These are phyloP conservation scores for Letharia lupina DNA, from an alignment of 495 filamentous ascomycete genomes.

Conservation along the genomic window DNA sequence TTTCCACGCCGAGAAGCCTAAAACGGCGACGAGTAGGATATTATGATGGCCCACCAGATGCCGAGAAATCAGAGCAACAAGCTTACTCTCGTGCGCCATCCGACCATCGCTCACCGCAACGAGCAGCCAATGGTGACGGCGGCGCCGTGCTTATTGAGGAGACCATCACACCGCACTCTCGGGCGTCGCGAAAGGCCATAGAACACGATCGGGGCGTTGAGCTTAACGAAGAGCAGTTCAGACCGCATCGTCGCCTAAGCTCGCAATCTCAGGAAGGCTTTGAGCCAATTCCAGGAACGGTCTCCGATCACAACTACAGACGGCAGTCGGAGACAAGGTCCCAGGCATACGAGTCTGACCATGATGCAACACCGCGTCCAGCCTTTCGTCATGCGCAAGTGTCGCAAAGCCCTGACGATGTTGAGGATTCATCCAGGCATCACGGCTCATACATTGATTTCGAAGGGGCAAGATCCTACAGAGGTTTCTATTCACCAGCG, in stretches of 20 bases:
- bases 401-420: background rate
- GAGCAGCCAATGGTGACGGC: background rate
- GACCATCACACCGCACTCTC: background rate
- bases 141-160: background rate
- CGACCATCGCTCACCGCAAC: background rate
- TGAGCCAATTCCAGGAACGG: background rate
- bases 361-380: constrained; percentile 4
- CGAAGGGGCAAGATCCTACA: background rate
- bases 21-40: constrained; percentile 13
- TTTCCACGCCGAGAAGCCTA: constrained; percentile 1
- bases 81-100: background rate
- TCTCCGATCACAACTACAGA: background rate
- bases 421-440: background rate
- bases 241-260: background rate
- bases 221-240: background rate
- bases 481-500: background rate
- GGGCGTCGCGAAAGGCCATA: background rate
- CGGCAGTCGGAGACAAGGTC: background rate
- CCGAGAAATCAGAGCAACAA: constrained; percentile 3
- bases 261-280: background rate
- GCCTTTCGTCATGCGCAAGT: background rate
- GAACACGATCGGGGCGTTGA: background rate
- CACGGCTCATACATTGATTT: background rate
- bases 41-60: constrained; percentile 18
- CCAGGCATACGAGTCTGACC: constrained; percentile 9